phyloP scores from a whole-genome alignment of 495 filamentous ascomycete genomes.

The Daldinia bambusicola region DNA sequence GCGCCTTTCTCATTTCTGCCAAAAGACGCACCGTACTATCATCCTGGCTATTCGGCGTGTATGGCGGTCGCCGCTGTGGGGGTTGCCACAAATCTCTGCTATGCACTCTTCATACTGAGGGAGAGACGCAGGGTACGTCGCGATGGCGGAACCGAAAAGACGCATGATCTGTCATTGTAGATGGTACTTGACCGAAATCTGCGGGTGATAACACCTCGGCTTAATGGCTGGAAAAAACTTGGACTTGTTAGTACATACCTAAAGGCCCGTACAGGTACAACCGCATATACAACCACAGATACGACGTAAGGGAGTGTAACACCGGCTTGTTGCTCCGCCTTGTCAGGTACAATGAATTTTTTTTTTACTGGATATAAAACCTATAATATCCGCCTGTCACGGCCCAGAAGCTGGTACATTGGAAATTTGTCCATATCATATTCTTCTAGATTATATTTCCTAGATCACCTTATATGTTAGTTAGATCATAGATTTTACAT shows the following conservation, averaged over 20 bases:
- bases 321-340: neutral
- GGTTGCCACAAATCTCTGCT: constrained; percentile 6
- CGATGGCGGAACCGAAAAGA: constrained; percentile 1
- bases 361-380: constrained; percentile 3
- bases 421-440: neutral
- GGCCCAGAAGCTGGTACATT: neutral
- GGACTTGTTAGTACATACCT: neutral
- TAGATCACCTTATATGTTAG: neutral
- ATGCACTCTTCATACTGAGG: constrained; percentile 13
- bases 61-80: constrained; percentile 45
- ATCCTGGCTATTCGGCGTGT: constrained; percentile 33
- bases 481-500: neutral
- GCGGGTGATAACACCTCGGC: constrained; percentile 2
- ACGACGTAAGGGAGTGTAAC: constrained; percentile 4
- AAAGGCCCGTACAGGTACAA: neutral
- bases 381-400: constrained; percentile 1
- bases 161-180: constrained; percentile 4
- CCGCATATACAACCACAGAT: neutral
- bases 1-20: constrained; percentile 42
- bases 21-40: constrained; percentile 46
- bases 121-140: constrained; percentile 12
- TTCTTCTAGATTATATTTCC: constrained; percentile 1
- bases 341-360: neutral
- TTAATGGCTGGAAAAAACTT: neutral
- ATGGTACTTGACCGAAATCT: constrained; percentile 5